These are phyloP conservation scores for Rosa lucieae DNA, from an alignment of 306 rosid species.

Conservation along the genomic window DNA sequence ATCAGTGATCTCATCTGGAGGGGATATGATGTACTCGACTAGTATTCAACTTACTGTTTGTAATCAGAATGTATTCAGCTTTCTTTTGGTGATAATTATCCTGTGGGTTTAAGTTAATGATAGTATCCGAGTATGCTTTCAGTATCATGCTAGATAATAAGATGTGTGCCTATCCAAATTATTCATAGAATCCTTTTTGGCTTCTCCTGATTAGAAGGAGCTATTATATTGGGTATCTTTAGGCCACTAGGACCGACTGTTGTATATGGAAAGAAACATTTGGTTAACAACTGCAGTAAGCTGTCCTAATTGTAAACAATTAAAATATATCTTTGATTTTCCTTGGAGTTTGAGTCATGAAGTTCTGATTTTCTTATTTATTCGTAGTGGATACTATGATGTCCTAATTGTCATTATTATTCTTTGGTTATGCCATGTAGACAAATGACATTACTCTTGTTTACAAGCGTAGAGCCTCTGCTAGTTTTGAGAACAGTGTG, in stretches of 20 bases:
- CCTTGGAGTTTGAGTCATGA: background rate
- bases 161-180: background rate
- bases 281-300: background rate
- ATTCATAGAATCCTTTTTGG: background rate
- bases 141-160: background rate
- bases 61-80: background rate
- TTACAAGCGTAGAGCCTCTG: background rate
- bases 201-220: background rate
- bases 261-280: background rate
- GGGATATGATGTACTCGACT: background rate
- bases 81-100: background rate
- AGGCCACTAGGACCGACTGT: background rate
- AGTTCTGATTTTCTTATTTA: background rate
- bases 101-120: background rate
- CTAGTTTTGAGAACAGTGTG: background rate
- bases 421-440: background rate
- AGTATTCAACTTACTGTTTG: background rate
- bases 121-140: background rate
- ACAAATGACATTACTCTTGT: slow-evolving; percentile 1
- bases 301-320: background rate
- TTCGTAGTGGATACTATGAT: background rate
- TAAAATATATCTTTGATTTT: background rate
- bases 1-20: background rate
- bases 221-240: background rate
- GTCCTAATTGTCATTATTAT: background rate